Percentiles rank a stretch among this genome's conserved stretches.
These are phyloP conservation scores for Sphaerostilbella broomeana DNA, from an alignment of 2,329 filamentous ascomycete genomes.

Conservation along the genomic window DNA sequence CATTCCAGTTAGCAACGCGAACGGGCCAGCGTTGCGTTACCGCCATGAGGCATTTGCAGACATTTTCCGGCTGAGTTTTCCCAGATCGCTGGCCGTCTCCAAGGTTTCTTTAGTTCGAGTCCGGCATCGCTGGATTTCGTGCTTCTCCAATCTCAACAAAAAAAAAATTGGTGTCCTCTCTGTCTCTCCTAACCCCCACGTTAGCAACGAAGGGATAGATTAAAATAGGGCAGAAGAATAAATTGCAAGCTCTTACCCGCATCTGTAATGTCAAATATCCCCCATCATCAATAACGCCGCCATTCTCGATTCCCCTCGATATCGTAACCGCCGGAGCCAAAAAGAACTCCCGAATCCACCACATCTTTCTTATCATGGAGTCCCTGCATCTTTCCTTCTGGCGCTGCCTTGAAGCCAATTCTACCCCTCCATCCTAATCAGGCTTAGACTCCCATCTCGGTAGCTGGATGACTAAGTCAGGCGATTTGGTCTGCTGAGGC, in stretches of 20 bases:
- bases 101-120: too few relatives aligned
- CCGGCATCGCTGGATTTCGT: too few relatives aligned
- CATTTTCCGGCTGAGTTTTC: background rate
- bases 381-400: slow-evolving; percentile 3
- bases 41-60: too few relatives aligned
- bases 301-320: background rate
- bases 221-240: background rate
- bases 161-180: background rate
- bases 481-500: background rate
- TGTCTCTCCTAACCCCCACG: background rate
- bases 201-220: background rate
- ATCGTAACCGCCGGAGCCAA: too few relatives aligned
- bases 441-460: slow-evolving; percentile 1
- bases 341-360: too few relatives aligned
- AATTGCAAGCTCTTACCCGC: background rate
- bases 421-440: slow-evolving; percentile 6
- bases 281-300: too few relatives aligned
- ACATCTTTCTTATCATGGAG: slow-evolving; percentile 4
- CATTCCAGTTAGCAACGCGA: too few relatives aligned
- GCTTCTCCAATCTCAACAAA: background rate
- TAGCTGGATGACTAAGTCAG: slow-evolving; percentile 1
- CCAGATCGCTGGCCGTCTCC: background rate
- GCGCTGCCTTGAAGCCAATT: background rate
- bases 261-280: too few relatives aligned
- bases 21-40: too few relatives aligned